Conservation (phyloP, 2,329 filamentous ascomycete genomes). For the Lachnellula arida region DNA sequence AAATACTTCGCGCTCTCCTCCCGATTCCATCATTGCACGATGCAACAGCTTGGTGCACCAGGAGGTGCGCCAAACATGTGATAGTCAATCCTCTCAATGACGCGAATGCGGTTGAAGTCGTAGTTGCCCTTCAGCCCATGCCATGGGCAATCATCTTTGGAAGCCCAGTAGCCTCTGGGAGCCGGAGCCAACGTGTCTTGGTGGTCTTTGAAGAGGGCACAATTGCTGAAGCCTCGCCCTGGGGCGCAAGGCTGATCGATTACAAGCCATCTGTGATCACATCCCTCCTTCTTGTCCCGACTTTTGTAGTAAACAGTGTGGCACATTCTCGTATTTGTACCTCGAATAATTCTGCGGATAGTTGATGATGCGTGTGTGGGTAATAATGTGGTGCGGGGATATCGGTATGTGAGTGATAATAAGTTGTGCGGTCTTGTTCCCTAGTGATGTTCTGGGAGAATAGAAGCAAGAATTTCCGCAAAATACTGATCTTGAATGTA, state of each 20-base stretch:
- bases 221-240: slow-evolving; percentile 16
- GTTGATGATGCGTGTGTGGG: not conserved
- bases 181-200: not conserved
- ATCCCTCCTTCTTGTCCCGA: slow-evolving; percentile 1
- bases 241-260: slow-evolving; percentile 12
- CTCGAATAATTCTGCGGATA: not conserved
- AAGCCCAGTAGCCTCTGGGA: not conserved
- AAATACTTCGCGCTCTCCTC: not conserved
- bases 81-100: slow-evolving; percentile 10
- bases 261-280: slow-evolving; percentile 11
- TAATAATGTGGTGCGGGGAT: not conserved
- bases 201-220: slow-evolving; percentile 6
- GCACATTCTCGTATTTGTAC: slow-evolving; percentile 11
- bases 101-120: slow-evolving; percentile 14
- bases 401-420: not conserved
- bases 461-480: no score
- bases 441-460: no score
- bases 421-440: no score
- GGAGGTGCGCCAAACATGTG: not conserved
- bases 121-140: slow-evolving; percentile 12
- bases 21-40: not conserved
- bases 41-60: not conserved
- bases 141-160: slow-evolving; percentile 8
- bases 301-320: slow-evolving; percentile 9
- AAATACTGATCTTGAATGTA: no score